These are phyloP conservation scores for Pyrus hybrid DNA, from an alignment of 331 rosid genomes.

Conservation along the genomic window DNA sequence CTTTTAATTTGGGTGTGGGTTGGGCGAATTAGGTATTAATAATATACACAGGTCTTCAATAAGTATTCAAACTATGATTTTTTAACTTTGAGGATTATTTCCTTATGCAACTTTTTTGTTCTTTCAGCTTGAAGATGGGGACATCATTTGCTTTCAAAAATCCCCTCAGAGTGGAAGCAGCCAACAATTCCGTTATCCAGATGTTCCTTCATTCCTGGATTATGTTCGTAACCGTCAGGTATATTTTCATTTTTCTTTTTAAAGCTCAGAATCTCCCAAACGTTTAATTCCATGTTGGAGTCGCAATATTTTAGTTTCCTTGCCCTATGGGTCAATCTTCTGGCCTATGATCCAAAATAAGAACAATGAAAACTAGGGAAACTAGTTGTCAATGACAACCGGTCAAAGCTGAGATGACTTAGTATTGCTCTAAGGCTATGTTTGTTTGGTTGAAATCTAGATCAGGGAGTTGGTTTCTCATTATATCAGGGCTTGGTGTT, in stretches of 20 bases:
- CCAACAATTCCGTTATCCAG: conserved; percentile 50
- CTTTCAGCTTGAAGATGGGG: conserved; percentile 86
- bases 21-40: neutral
- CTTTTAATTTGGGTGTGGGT: neutral
- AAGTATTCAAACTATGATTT: neutral
- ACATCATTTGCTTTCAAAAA: conserved; percentile 83
- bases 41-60: neutral
- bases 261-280: neutral
- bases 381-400: neutral
- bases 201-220: conserved; percentile 70
- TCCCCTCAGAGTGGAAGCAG: conserved; percentile 38
- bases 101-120: neutral
- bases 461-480: neutral
- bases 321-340: neutral
- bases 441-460: neutral
- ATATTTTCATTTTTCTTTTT: neutral
- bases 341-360: neutral
- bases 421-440: neutral
- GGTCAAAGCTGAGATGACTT: neutral
- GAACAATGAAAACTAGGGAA: neutral
- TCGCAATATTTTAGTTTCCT: neutral
- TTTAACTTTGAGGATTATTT: neutral
- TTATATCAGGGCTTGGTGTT: neutral
- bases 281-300: neutral
- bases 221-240: conserved; percentile 91